Evolutionary conservation across 2,329 filamentous ascomycete species (phyloP).

Genomic region (Pseudogymnoascus destructans): DNA sequence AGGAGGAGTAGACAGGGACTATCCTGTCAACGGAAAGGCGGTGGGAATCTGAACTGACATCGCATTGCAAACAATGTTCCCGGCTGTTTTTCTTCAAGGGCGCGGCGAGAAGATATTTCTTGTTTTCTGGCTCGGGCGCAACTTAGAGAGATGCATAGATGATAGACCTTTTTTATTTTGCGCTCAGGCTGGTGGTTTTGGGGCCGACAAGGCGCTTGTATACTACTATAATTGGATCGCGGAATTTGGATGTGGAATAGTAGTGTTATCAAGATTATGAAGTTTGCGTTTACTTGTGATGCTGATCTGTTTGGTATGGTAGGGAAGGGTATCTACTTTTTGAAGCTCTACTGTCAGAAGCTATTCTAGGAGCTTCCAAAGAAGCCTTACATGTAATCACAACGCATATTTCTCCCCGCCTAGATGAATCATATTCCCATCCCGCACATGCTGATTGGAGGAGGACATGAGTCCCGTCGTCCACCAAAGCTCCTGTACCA

Average conservation of each 20-base stretch:
- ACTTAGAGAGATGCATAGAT: conserved; percentile 4
- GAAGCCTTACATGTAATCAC: not conserved
- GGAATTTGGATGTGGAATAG: conserved; percentile 6
- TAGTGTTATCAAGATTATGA: not conserved
- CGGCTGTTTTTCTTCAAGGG: conserved; percentile 2
- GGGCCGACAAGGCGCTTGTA: conserved; percentile 1
- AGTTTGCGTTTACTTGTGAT: not conserved
- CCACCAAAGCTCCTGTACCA: not conserved
- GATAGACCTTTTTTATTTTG: conserved; percentile 4
- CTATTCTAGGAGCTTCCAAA: not conserved
- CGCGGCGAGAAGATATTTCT: not conserved
- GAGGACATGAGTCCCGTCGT: not conserved
- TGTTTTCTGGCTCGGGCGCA: conserved; percentile 1
- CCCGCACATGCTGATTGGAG: not conserved
- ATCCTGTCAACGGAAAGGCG: not conserved
- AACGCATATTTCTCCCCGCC: not conserved
- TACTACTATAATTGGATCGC: conserved; percentile 7
- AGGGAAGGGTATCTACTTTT: not conserved
- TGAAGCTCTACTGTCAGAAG: not conserved
- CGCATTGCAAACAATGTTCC: not conserved
- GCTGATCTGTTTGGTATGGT: not conserved
- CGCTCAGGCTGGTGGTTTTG: not conserved
- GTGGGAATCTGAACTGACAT: not conserved
- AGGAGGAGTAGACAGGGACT: not conserved
- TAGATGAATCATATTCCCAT: not conserved